Evolutionary conservation across 164 flowering plant genomes (phyloP).

Genomic region (Vitis cinerea): DNA sequence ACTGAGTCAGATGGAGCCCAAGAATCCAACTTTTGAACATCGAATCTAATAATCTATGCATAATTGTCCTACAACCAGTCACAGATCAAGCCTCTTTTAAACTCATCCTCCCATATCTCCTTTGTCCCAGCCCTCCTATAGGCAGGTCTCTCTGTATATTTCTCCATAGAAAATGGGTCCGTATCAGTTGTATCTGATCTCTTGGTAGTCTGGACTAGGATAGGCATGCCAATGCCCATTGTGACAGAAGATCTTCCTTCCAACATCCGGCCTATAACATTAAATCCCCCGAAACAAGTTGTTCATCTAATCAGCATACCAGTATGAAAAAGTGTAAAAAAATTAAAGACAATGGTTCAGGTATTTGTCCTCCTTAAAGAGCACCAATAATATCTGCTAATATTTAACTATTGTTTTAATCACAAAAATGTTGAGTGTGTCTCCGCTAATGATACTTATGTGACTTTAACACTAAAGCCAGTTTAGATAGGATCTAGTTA

Average conservation of each 20-base stretch:
- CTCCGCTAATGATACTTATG: neutral
- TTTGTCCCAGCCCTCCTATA: neutral
- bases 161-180: too few relatives aligned
- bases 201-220: neutral
- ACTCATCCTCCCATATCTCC: neutral
- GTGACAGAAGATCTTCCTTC: neutral
- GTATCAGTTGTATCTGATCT: neutral
- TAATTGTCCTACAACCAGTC: neutral
- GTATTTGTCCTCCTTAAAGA: neutral
- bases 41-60: neutral
- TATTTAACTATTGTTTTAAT: neutral
- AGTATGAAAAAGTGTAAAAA: neutral
- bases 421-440: neutral
- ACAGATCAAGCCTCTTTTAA: neutral
- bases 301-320: neutral
- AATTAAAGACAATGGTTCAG: neutral
- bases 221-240: neutral
- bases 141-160: neutral
- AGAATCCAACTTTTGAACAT: neutral
- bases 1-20: neutral
- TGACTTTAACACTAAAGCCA: neutral
- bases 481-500: neutral
- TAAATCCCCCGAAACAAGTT: too few relatives aligned
- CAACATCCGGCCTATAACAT: neutral
- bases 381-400: slow-evolving; percentile 6